Evolutionary conservation across 2,329 filamentous ascomycete species (phyloP).

Genomic region (Clarireedia hainanense): DNA sequence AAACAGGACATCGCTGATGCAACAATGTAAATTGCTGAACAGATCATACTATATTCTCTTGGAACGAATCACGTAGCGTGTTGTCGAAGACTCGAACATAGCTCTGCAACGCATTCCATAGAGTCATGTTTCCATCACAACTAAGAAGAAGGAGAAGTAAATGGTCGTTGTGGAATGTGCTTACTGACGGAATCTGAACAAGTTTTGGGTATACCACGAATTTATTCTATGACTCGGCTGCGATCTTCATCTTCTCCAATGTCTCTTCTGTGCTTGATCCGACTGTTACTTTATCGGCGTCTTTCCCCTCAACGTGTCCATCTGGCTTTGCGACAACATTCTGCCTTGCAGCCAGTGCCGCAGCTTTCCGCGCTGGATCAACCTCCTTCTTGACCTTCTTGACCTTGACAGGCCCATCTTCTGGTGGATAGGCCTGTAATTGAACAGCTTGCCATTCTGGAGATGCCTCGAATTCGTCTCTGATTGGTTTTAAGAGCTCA

Average conservation of each 20-base stretch:
- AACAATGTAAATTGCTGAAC: too few relatives aligned
- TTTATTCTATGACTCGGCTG: slow-evolving; percentile 18
- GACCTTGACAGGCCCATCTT: slow-evolving; percentile 53
- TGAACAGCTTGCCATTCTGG: slow-evolving; percentile 75
- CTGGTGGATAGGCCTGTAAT: slow-evolving; percentile 72
- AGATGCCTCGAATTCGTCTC: slow-evolving; percentile 60
- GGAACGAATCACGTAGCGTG: too few relatives aligned
- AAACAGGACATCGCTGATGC: too few relatives aligned
- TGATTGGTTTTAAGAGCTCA: slow-evolving; percentile 69
- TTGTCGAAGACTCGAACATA: too few relatives aligned
- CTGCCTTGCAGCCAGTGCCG: slow-evolving; percentile 22
- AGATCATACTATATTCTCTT: too few relatives aligned
- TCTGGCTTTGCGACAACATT: slow-evolving; percentile 22
- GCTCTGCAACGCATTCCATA: too few relatives aligned
- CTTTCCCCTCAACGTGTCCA: slow-evolving; percentile 22
- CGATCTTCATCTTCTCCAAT: slow-evolving; percentile 22
- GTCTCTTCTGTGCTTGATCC: slow-evolving; percentile 19
- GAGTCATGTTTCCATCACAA: background rate
- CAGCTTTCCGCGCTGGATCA: slow-evolving; percentile 27
- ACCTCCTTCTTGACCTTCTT: slow-evolving; percentile 60
- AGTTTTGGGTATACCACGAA: slow-evolving; percentile 7
- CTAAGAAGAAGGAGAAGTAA: background rate
- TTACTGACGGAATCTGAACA: slow-evolving; percentile 9
- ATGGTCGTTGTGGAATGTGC: background rate
- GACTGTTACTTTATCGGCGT: slow-evolving; percentile 19